Evolutionary conservation across 2,329 filamentous ascomycete genomes (phyloP), one percentile per base, ranked within the genome.

Genomic region (Sporothrix protearum): DNA sequence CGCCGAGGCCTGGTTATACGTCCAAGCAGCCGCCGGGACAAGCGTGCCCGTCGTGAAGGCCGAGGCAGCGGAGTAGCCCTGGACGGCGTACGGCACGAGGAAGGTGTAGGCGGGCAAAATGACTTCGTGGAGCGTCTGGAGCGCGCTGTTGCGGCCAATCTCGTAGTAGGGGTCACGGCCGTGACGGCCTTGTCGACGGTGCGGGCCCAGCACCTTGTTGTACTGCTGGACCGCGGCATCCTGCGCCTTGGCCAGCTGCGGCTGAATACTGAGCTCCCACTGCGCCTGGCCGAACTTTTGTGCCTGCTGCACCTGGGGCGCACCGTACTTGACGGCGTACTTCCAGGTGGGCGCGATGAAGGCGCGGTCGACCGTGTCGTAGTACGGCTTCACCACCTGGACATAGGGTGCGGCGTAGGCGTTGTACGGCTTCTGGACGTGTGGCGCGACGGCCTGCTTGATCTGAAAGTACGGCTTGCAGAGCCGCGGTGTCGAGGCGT

Each of bases 361-460:
- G 57, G 85, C 82, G 75, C 89, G 86, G 75, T 91, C 85, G 64
- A 88, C 80, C 0, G 83, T 82, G 22, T 87, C 78, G 78, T 91
- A 91, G 81, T 98, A 97, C 0, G 95, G 95, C 73, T 87, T 88
- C 47, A 87, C 90, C 67, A 88, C 82, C 49, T 94, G 87, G 73
- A 97, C 88, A 78, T 97, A 96, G 2, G 93, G 92, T 6, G 91
- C 91, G 30, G 92, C 91, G 78, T 97, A 97, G 72, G 87, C 81
- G 75, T 95, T 84, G 80, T 97, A 98, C 81, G 96, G 97, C 2
- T 94, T 95, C 76, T 90, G 85, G 42, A 96, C 78, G 79, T 95
- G 91, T 3, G 96, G 96, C 33, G 88, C 82, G 73, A 94, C 83
- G 71, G 82, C 78, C 25, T 85, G 81, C 85, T 89, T 83, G 83